Conservation (phyloP, 2,329 filamentous ascomycete genomes). For the Trichoderma sp. region DNA sequence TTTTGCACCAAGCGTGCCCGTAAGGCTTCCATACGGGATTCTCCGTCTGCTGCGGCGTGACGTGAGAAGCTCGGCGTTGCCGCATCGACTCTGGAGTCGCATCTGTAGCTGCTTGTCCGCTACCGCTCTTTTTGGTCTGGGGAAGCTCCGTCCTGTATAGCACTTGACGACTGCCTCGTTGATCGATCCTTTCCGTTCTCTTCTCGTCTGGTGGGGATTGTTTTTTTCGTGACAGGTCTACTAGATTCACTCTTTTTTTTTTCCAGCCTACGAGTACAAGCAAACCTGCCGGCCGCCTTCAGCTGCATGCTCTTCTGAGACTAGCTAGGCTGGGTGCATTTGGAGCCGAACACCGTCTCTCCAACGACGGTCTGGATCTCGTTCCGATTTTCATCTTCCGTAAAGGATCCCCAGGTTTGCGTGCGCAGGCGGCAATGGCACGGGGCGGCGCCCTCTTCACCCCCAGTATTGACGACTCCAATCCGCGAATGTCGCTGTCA, state of each 20-base stretch:
- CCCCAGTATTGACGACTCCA: conserved; percentile 6
- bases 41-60: not conserved
- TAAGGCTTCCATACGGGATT: not conserved
- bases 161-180: conserved; percentile 8
- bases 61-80: not conserved
- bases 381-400: not conserved
- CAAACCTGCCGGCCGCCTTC: not conserved
- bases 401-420: not conserved
- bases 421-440: conserved; percentile 21
- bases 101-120: not conserved
- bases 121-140: conserved; percentile 9
- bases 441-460: conserved; percentile 13
- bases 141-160: conserved; percentile 14
- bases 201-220: not conserved
- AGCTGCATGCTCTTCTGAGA: conserved; percentile 6
- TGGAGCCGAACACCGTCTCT: not conserved
- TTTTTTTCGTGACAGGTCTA: conserved; percentile 2
- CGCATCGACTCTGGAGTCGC: not conserved
- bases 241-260: conserved; percentile 3
- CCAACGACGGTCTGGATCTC: not conserved
- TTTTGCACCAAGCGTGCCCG: conserved; percentile 6
- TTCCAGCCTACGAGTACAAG: not conserved
- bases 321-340: not conserved
- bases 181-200: conserved; percentile 1
- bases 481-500: conserved; percentile 10